Evolutionary conservation across 306 rosid genomes (phyloP).

Genomic region (Purshia tridentata): DNA sequence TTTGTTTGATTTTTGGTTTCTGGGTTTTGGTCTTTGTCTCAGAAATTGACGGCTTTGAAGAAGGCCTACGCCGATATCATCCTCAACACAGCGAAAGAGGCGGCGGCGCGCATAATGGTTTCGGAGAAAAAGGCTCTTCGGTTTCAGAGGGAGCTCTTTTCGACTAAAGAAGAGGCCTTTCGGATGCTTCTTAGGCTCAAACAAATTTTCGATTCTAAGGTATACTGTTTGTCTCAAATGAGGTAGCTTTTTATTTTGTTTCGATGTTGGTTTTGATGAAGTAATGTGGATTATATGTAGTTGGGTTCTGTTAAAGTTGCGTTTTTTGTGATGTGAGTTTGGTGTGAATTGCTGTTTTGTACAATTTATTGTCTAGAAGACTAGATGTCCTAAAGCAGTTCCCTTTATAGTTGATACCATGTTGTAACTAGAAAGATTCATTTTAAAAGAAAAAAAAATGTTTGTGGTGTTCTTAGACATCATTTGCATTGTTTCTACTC

Average conservation of each 20-base stretch:
- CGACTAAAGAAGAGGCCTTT: slow-evolving; percentile 63
- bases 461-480: too few relatives aligned
- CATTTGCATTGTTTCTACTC: too few relatives aligned
- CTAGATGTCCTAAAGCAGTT: too few relatives aligned
- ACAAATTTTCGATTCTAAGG: slow-evolving; percentile 79
- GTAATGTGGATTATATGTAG: slow-evolving; percentile 16
- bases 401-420: too few relatives aligned
- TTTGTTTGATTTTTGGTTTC: slow-evolving; percentile 9
- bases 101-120: slow-evolving; percentile 70
- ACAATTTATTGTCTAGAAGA: too few relatives aligned
- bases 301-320: slow-evolving; percentile 3
- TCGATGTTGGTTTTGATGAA: background rate
- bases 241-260: slow-evolving; percentile 20
- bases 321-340: slow-evolving; percentile 32
- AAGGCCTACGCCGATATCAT: slow-evolving; percentile 82
- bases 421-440: too few relatives aligned
- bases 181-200: slow-evolving; percentile 74
- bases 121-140: slow-evolving; percentile 65
- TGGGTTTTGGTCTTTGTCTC: slow-evolving; percentile 18
- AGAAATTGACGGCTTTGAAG: slow-evolving; percentile 84
- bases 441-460: too few relatives aligned
- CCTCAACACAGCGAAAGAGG: slow-evolving; percentile 78
- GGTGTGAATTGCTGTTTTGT: slow-evolving; percentile 15
- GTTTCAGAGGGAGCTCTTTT: slow-evolving; percentile 55
- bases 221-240: slow-evolving; percentile 19